These are phyloP conservation scores for Rhytidiadelphus loreus DNA, from an alignment of 225 moss, liverwort and hornwort species.

Conservation along the genomic window DNA sequence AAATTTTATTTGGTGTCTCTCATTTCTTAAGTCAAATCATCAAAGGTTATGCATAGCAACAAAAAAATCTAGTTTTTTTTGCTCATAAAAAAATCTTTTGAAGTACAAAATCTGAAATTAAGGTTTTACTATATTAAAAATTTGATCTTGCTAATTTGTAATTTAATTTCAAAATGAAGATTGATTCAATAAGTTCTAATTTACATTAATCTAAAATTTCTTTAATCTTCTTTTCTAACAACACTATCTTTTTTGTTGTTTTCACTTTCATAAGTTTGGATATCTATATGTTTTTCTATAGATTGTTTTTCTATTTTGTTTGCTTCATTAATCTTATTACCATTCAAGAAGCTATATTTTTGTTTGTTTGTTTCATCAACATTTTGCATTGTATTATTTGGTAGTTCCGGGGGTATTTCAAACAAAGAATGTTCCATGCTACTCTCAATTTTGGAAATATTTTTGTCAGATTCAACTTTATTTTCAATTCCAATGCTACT, in stretches of 20 bases:
- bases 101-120: not conserved
- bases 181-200: no score
- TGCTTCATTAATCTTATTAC: not conserved
- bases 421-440: not conserved
- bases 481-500: not conserved
- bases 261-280: not conserved
- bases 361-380: not conserved
- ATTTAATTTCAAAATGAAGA: not conserved
- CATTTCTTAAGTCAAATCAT: not conserved
- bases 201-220: not conserved
- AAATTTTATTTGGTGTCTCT: no score
- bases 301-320: not conserved
- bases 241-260: not conserved
- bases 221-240: not conserved
- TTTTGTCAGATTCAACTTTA: not conserved
- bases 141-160: not conserved
- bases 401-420: no score
- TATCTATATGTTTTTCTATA: not conserved
- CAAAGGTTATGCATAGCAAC: accelerated
- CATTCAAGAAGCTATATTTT: not conserved
- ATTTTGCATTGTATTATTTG: not conserved
- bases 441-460: not conserved
- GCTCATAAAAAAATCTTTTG: not conserved
- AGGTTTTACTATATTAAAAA: not conserved
- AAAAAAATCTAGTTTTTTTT: not conserved